Conservation (phyloP, 2,329 filamentous ascomycete genomes). For the Daldinia eschscholtzii region DNA sequence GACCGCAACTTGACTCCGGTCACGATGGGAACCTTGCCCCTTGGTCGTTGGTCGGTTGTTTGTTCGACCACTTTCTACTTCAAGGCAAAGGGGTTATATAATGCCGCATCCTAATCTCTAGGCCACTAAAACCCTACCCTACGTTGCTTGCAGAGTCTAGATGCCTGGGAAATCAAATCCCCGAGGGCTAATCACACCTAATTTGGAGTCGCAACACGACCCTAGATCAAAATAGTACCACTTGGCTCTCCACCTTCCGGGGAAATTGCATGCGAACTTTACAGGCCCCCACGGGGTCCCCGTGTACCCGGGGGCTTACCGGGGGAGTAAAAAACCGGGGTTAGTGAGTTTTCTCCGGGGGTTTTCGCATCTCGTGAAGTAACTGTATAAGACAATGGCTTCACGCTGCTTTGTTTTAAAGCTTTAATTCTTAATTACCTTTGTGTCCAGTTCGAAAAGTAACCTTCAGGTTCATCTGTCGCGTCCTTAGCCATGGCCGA, state of each 20-base stretch:
- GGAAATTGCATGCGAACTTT: slow-evolving; percentile 20
- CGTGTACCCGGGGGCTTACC: slow-evolving; percentile 18
- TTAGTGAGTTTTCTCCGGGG: slow-evolving; percentile 1
- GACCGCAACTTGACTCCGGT: background rate
- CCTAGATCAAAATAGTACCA: slow-evolving; percentile 22
- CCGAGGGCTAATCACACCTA: slow-evolving; percentile 21
- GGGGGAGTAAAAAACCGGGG: slow-evolving; percentile 19
- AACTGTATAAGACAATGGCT: slow-evolving; percentile 29
- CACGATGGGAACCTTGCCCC: slow-evolving; percentile 9
- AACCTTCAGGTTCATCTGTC: background rate
- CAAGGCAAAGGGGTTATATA: slow-evolving; percentile 32
- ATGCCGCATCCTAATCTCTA: slow-evolving; percentile 18
- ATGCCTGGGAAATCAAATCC: slow-evolving; percentile 23
- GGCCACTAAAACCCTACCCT: background rate
- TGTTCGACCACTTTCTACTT: slow-evolving; percentile 26
- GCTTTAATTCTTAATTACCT: background rate
- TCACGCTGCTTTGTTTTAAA: background rate
- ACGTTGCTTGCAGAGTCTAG: background rate
- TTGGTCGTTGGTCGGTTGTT: slow-evolving; percentile 25
- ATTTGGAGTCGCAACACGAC: slow-evolving; percentile 19
- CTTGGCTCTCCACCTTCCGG: slow-evolving; percentile 9
- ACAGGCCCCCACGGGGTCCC: slow-evolving; percentile 34
- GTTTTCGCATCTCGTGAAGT: background rate
- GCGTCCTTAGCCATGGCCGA: slow-evolving; percentile 22
- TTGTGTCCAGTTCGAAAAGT: background rate